phyloP scores from a whole-genome alignment of 305 asterid genomes.

The Fraxinus floribunda region DNA sequence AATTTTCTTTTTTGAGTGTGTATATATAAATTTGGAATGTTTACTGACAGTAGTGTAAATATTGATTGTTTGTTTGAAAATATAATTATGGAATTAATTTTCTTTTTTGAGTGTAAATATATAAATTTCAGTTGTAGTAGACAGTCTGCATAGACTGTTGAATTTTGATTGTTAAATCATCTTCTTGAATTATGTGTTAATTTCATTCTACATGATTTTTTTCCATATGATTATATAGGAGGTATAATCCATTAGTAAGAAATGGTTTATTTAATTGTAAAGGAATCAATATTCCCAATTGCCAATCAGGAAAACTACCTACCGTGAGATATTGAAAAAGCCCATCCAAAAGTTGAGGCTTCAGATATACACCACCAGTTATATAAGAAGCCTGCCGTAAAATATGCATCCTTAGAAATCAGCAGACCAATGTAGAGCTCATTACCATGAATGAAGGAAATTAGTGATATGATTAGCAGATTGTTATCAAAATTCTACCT shows the following conservation, averaged over 20 bases:
- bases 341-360: slow-evolving; percentile 78
- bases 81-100: background rate
- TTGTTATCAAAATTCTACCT: slow-evolving; percentile 46
- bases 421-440: slow-evolving; percentile 23
- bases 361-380: slow-evolving; percentile 86
- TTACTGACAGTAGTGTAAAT: background rate
- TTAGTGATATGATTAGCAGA: slow-evolving; percentile 3
- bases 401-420: slow-evolving; percentile 19
- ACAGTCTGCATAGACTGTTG: background rate
- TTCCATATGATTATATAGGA: background rate
- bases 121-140: background rate
- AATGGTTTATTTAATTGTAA: background rate
- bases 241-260: background rate
- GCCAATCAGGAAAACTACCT: slow-evolving; percentile 29
- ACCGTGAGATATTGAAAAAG: slow-evolving; percentile 82
- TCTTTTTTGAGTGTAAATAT: background rate
- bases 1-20: background rate
- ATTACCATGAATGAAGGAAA: background rate
- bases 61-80: background rate
- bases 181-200: background rate
- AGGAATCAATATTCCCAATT: background rate
- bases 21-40: background rate
- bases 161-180: background rate
- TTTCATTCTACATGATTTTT: background rate
- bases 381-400: slow-evolving; percentile 81